Conservation (phyloP, 495 filamentous ascomycete species). For the Opeltia flavorubescens region DNA sequence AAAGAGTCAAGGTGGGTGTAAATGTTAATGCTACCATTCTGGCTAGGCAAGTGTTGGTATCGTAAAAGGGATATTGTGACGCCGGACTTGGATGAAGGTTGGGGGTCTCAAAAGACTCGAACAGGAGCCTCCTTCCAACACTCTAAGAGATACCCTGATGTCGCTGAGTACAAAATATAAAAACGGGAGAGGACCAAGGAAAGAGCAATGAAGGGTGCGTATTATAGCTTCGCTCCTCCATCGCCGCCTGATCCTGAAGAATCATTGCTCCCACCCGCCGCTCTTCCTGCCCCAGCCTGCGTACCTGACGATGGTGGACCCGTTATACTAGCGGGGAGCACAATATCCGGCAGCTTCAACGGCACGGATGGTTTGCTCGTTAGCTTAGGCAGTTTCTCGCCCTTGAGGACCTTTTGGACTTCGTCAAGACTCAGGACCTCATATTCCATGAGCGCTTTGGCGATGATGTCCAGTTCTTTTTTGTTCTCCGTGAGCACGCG, state of each 20-base stretch:
- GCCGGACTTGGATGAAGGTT: too few relatives aligned
- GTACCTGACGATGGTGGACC: background rate
- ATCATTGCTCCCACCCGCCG: background rate
- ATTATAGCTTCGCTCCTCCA: slow-evolving; percentile 1
- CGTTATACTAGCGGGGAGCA: background rate
- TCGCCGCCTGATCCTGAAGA: background rate
- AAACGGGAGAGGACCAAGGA: background rate
- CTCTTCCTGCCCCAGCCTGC: background rate
- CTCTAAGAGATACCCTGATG: background rate
- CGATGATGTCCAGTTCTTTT: slow-evolving; percentile 72
- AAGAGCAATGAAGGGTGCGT: too few relatives aligned
- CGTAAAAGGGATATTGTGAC: too few relatives aligned
- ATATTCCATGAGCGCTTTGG: slow-evolving; percentile 83
- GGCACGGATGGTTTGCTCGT: slow-evolving; percentile 26
- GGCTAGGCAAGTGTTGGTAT: too few relatives aligned
- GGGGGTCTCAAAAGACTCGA: too few relatives aligned
- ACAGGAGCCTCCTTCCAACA: too few relatives aligned
- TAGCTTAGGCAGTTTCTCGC: slow-evolving; percentile 55
- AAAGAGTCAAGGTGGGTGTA: too few relatives aligned
- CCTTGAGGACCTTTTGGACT: slow-evolving; percentile 33
- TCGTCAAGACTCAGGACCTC: slow-evolving; percentile 74
- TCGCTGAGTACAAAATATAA: background rate
- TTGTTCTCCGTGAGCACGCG: slow-evolving; percentile 55
- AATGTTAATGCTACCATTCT: too few relatives aligned
- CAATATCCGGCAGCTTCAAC: slow-evolving; percentile 4